phyloP scores from a whole-genome alignment of 2,329 filamentous ascomycete species.

The Aureobasidium leucospermi region DNA sequence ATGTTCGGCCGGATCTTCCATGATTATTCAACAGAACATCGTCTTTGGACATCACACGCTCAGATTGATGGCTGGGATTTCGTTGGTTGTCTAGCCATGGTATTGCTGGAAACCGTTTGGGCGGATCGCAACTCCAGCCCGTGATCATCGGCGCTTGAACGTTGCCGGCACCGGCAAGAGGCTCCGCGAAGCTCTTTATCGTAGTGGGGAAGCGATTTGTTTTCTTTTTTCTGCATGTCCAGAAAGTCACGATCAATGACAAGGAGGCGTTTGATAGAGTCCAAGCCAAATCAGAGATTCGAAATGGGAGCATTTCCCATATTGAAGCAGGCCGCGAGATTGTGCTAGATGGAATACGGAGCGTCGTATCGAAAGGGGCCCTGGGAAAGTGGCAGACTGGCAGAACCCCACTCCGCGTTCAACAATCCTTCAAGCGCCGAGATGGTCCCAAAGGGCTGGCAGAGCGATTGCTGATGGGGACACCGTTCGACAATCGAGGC shows the following conservation, averaged over 20 bases:
- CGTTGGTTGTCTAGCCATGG: not conserved
- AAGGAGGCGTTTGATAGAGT: not conserved
- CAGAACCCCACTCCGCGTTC: slow-evolving; percentile 5
- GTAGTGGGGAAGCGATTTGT: not conserved
- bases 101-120: not conserved
- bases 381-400: slow-evolving; percentile 3
- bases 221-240: not conserved
- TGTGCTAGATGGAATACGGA: not conserved
- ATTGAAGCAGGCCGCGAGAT: no score
- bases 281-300: not conserved
- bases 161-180: slow-evolving; percentile 4
- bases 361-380: not conserved
- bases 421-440: slow-evolving; percentile 6
- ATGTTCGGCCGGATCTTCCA: not conserved
- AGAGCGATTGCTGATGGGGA: not conserved
- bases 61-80: not conserved
- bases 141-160: not conserved
- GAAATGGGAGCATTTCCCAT: not conserved
- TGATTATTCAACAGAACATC: not conserved
- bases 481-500: not conserved
- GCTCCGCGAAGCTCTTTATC: slow-evolving; percentile 5
- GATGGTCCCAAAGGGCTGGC: slow-evolving; percentile 5
- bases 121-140: not conserved
- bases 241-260: not conserved
- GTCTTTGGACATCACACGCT: not conserved